These are phyloP conservation scores for Rhizophora mangle DNA, from an alignment of 345 rosid species.

Conservation along the genomic window DNA sequence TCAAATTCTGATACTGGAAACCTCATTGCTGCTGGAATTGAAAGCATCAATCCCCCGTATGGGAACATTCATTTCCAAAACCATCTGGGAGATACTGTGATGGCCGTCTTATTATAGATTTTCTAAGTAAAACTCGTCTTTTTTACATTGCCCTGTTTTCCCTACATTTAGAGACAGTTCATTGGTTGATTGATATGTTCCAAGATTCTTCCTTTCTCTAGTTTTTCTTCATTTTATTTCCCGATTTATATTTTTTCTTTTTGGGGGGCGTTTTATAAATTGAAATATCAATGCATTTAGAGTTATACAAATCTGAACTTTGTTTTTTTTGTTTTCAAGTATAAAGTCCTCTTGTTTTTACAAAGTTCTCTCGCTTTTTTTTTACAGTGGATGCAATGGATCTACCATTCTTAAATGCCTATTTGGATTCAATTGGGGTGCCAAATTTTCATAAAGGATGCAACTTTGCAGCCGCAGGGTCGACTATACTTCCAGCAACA, in stretches of 20 bases:
- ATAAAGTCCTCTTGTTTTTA: not conserved
- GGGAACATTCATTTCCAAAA: slow-evolving; percentile 56
- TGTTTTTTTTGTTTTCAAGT: slow-evolving; percentile 19
- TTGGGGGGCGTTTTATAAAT: not conserved
- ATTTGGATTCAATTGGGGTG: slow-evolving; percentile 74
- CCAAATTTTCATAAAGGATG: slow-evolving; percentile 83
- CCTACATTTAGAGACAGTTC: not conserved
- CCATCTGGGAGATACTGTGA: slow-evolving; percentile 87
- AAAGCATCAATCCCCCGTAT: slow-evolving; percentile 56
- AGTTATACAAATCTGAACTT: not conserved
- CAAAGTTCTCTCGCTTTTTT: not conserved
- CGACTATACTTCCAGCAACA: slow-evolving; percentile 71
- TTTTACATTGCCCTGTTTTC: not conserved
- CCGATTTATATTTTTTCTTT: not conserved
- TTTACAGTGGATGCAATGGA: slow-evolving; percentile 90
- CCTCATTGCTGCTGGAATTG: slow-evolving; percentile 68
- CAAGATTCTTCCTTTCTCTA: not conserved
- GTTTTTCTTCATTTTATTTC: not conserved
- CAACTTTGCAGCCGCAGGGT: slow-evolving; percentile 90
- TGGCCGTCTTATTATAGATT: slow-evolving; percentile 76
- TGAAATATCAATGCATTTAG: not conserved
- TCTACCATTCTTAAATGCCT: slow-evolving; percentile 78
- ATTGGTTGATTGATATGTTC: not conserved
- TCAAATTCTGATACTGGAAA: slow-evolving; percentile 90
- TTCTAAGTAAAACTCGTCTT: slow-evolving; percentile 45